Base-by-base conservation (phyloP, 306 rosid species). In the Begonia masoniana region DNA sequence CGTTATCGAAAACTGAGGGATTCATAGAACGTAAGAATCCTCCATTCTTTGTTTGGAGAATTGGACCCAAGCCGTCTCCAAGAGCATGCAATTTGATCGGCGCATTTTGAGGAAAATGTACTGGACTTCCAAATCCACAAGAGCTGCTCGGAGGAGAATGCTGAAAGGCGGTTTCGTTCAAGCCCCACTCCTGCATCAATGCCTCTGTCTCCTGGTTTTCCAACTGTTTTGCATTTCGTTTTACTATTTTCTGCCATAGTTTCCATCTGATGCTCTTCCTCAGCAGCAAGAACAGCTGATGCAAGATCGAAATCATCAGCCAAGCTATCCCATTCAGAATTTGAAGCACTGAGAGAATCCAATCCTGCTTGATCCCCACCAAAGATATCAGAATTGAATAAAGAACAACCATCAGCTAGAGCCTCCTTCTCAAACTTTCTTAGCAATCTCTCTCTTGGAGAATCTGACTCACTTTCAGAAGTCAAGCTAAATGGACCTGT, bases 371-470 rank as follows among this genome's bases (percentile, higher is more conserved):
- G 68, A 42, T 59, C 70, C 42, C 56, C 77, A 49, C 45, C 53
- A 43, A 47, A 69, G 9, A 26, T 36, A 48, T 58, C 83, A 51
- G 75, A 77, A 77, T 80, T 74, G 72, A 81, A 91, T 55, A 78
- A 72, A 54, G 94, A 78, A 79, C 69, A 77, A 6, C 84, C 86
- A 24, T 68, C 84, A 13, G 96, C 79, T 10, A 55, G 62, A 21
- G 80, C 50, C 15, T 91, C 97, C 78, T 74, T 68, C 77, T 86
- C 94, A 62, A 91, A 91, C 65, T 86, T 80, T 69, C 84, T 76
- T 42, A 91, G 70, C 62, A 91, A 82, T 50, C 68, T 79, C 76
- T 77, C 99, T 77, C 99, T 83, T 13, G 97, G 97, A 53, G 97
- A 91, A 65, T 85, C 88, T 0, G 73, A 65, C 57, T 83, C 97